Evolutionary conservation across 768 basidiomycete species (phyloP), one percentile per base, ranked within the genome.

Genomic region (Termitomyces sp.): DNA sequence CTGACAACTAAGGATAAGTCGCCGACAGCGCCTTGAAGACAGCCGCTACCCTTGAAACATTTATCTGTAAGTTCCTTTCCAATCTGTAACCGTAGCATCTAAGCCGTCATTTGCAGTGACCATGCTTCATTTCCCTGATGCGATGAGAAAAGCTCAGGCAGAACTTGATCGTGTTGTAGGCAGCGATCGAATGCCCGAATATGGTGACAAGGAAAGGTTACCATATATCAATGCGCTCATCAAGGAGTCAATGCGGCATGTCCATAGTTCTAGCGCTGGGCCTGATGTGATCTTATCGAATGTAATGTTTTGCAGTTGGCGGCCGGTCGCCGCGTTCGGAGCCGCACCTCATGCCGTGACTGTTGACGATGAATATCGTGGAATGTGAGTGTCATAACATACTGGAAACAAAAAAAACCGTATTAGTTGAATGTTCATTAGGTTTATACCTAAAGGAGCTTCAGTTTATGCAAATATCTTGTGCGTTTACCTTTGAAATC

Each of bases 101-200:
- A n/a, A 33, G 19, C 4, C 3, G 35, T 23, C 3, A 28, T 15
- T 26, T 11, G 5, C 33, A 73, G 71, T 75, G 37, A 73, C 71
- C 10, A 75, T 76, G 72, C 64, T 73, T 8, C 68, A 73, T 55
- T 70, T 69, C 55, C 75, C 73, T 1, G 66, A 66, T 3, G 65
- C 75, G 19, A 75, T 75, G 62, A 67, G 62, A 37, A 68, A 67
- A 21, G 75, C 75, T 15, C 76, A 75, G 56, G 68, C 63, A 15
- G 75, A 78, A 55, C 56, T 79, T 17, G 74, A 77, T 50, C 43
- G 62, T 0, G 67, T 75, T 6, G 59, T 75, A 3, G 74, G 75
- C 0, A 54, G 56, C 17, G 70, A 74, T 48, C 67, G 76, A 26
- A 69, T 79, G 63, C 77, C 77, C 14, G 71, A 68, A 43, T 71